phyloP scores from a whole-genome alignment of 2,329 filamentous ascomycete species.

The Microcyclospora pomicola region DNA sequence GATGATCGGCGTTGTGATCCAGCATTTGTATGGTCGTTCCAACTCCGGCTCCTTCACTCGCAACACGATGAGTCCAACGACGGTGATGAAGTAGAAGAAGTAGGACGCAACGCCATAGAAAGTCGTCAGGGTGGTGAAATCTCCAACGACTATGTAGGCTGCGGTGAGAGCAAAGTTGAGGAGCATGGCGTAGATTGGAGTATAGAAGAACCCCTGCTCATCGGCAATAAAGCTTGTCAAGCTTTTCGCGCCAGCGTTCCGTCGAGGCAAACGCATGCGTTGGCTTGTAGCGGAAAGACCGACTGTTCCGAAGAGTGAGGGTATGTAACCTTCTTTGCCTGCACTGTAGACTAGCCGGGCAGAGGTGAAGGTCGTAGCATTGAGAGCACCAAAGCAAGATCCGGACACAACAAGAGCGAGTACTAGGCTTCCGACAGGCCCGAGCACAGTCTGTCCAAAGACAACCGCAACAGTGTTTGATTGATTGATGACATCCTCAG shows the following conservation, averaged over 20 bases:
- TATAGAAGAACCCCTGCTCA: constrained; percentile 73
- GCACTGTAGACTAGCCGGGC: constrained; percentile 87
- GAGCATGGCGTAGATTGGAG: constrained; percentile 79
- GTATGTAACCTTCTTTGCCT: constrained; percentile 89
- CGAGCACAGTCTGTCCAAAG: constrained; percentile 84
- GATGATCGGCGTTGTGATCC: constrained; percentile 93
- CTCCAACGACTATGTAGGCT: constrained; percentile 70
- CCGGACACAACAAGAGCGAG: constrained; percentile 81
- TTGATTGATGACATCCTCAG: constrained; percentile 62
- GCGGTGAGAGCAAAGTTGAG: constrained; percentile 65
- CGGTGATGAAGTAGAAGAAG: constrained; percentile 92
- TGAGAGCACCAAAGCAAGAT: constrained; percentile 87
- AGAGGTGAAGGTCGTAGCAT: constrained; percentile 86
- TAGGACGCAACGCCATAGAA: constrained; percentile 98
- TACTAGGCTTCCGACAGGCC: constrained; percentile 63
- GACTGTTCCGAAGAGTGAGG: constrained; percentile 66
- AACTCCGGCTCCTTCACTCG: constrained; percentile 75
- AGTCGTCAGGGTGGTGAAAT: constrained; percentile 82
- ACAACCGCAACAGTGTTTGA: constrained; percentile 93
- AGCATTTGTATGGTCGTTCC: constrained; percentile 84
- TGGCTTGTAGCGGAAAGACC: constrained; percentile 44
- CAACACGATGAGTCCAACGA: constrained; percentile 82
- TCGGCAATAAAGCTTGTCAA: constrained; percentile 57
- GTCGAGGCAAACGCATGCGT: constrained; percentile 23
- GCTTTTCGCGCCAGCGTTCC: constrained; percentile 44